Evolutionary conservation across 257 asterid genomes (phyloP).

Genomic region (Buddleja alternifolia): DNA sequence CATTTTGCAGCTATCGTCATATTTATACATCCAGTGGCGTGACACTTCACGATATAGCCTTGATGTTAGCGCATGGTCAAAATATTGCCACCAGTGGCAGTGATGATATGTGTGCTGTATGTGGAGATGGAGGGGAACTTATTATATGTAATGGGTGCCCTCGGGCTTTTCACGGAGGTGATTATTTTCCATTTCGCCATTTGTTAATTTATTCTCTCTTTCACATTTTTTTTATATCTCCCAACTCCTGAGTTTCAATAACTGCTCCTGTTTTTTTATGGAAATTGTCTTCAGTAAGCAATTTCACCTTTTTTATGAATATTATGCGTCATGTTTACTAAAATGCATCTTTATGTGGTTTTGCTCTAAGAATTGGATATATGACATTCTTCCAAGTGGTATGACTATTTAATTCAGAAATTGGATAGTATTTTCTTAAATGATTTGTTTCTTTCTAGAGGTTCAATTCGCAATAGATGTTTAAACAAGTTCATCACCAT

Average conservation of each 20-base stretch:
- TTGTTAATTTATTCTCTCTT: not conserved
- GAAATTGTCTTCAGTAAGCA: too few relatives aligned
- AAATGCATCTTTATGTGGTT: too few relatives aligned
- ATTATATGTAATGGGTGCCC: constrained; percentile 87
- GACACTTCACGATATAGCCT: constrained; percentile 95
- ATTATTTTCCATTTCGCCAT: not conserved
- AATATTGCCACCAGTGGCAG: constrained; percentile 67
- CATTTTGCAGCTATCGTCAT: constrained; percentile 85
- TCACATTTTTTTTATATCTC: not conserved
- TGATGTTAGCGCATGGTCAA: constrained; percentile 92
- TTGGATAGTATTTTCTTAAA: too few relatives aligned
- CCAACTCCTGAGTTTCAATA: not conserved
- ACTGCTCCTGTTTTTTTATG: too few relatives aligned
- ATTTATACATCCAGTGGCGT: constrained; percentile 87
- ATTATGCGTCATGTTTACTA: too few relatives aligned
- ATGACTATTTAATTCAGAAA: too few relatives aligned
- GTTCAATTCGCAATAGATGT: too few relatives aligned
- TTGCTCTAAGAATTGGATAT: too few relatives aligned
- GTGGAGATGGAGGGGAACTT: constrained; percentile 91
- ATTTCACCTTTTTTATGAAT: too few relatives aligned
- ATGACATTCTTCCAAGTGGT: too few relatives aligned
- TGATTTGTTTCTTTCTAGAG: too few relatives aligned
- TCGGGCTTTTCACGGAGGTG: constrained; percentile 94
- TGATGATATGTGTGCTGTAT: constrained; percentile 95
- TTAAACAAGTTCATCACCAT: too few relatives aligned